Conservation (phyloP, 768 basidiomycete species). For the Cubamyces sp. region DNA sequence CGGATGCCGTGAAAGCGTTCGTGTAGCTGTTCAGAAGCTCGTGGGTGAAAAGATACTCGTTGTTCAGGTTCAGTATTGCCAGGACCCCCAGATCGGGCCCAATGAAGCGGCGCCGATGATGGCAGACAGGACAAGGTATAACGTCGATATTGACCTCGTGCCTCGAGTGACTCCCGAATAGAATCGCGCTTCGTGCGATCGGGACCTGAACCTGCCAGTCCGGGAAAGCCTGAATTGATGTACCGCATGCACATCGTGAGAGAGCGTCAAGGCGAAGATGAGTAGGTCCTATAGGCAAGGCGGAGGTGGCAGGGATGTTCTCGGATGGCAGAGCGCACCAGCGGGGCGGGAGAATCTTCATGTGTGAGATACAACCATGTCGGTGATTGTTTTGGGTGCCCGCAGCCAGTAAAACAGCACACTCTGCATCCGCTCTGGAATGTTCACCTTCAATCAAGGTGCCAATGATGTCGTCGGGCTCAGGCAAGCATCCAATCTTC, state of each 20-base stretch:
- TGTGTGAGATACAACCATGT: conserved; percentile 2
- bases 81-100: conserved; percentile 21
- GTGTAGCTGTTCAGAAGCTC: conserved; percentile 29
- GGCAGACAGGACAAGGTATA: not conserved
- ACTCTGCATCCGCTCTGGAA: not conserved
- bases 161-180: not conserved
- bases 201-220: not conserved
- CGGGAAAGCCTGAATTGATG: not conserved
- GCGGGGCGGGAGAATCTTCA: not conserved
- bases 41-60: conserved; percentile 24
- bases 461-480: not conserved
- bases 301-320: not conserved
- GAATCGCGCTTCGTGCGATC: not conserved
- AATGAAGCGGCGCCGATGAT: conserved; percentile 2
- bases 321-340: conserved; percentile 11
- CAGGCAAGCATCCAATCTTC: not conserved
- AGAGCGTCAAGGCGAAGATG: conserved; percentile 1
- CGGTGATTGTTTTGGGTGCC: not conserved
- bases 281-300: too few relatives aligned
- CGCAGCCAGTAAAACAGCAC: not conserved
- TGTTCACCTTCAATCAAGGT: not conserved
- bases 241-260: conserved; percentile 5
- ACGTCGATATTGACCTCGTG: not conserved
- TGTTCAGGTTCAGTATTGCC: conserved; percentile 29
- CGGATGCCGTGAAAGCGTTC: conserved; percentile 19